phyloP scores from a whole-genome alignment of 768 basidiomycete species.

The Amanita thiersii region DNA sequence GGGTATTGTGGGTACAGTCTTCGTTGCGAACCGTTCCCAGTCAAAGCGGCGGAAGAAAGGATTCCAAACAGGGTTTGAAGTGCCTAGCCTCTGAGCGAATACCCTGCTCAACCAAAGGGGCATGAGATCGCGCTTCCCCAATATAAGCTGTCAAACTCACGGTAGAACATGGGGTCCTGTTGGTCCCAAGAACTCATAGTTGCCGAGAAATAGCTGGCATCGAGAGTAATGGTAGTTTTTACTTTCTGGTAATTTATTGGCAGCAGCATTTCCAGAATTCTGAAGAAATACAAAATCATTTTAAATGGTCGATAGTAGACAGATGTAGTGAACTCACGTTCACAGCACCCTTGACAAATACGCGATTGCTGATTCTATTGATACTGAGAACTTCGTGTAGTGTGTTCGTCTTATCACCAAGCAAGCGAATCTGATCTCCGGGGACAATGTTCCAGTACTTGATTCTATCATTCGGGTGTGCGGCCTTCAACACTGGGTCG shows the following conservation, averaged over 20 bases:
- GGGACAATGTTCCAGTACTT: constrained; percentile 87
- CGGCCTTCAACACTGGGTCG: constrained; percentile 45
- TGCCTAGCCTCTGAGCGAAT: constrained; percentile 67
- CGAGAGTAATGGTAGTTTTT: constrained; percentile 68
- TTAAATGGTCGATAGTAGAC: background rate
- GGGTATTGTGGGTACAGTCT: constrained; percentile 52
- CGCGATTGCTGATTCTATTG: constrained; percentile 66
- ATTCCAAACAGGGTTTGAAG: constrained; percentile 53
- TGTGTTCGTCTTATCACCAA: constrained; percentile 51
- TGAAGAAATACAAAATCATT: constrained; percentile 4
- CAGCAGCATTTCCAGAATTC: constrained; percentile 16
- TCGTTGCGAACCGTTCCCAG: constrained; percentile 68
- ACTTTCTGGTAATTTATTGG: constrained; percentile 24
- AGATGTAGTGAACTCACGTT: constrained; percentile 19
- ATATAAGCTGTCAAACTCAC: constrained; percentile 27
- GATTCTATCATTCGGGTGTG: constrained; percentile 59
- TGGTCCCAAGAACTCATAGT: constrained; percentile 49
- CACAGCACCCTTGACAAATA: constrained; percentile 39
- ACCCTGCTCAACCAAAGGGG: constrained; percentile 36
- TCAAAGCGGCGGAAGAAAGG: constrained; percentile 45
- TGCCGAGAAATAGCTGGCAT: constrained; percentile 72
- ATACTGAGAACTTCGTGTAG: constrained; percentile 68
- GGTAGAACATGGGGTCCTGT: constrained; percentile 30
- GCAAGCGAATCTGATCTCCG: constrained; percentile 68
- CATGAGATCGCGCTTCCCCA: constrained; percentile 1